Evolutionary conservation across 2,329 filamentous ascomycete genomes (phyloP), one percentile per base, ranked within the genome.

Genomic region (Neopestalotiopsis sp.): DNA sequence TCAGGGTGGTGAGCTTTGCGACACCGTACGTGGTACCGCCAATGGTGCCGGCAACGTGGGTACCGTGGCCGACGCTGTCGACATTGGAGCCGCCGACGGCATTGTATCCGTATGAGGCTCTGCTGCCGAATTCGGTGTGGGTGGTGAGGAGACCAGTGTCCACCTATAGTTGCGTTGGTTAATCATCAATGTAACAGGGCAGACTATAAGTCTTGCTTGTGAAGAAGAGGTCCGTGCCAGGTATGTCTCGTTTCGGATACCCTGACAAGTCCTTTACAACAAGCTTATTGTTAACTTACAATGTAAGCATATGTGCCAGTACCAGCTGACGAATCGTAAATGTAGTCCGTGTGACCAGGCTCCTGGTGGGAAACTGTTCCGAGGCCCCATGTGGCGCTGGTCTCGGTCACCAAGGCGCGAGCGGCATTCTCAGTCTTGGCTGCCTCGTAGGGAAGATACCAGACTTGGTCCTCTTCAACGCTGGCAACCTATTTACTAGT

Each of bases 241-340:
- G 34, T 14, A 34, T 34, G 57, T 30, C 10, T 58, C 56, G 24
- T 30, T 17, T 59, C 3, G 2, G 14, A 30, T 17, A 24, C 13
- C 57, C 5, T 7, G 24, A 59, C 5, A 14, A 13, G 30, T n/a
- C 1, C 17, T 59, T 34, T 4, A 34, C 14, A 1, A 17, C 6
- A 14, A n/a, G 30, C 30, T 14, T 62, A 1, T 62, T 5, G 24
- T 30, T 62, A 12, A 38, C 59, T 62, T 34, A 62, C 77, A 56
- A 89, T 77, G 74, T 89, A 90, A 65, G 83, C 81, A 70, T 79
- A 88, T 66, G 78, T 83, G 30, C 77, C 79, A 14, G 72, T 67
- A 20, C 84, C 84, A 34, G 82, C 82, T 1, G 76, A 75, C 38
- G 72, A 72, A 70, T 85, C 81, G 72, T 85, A 86, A 58, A 78